Conservation (phyloP, 805 yeast genomes). For the Suhomyces prunicola region DNA sequence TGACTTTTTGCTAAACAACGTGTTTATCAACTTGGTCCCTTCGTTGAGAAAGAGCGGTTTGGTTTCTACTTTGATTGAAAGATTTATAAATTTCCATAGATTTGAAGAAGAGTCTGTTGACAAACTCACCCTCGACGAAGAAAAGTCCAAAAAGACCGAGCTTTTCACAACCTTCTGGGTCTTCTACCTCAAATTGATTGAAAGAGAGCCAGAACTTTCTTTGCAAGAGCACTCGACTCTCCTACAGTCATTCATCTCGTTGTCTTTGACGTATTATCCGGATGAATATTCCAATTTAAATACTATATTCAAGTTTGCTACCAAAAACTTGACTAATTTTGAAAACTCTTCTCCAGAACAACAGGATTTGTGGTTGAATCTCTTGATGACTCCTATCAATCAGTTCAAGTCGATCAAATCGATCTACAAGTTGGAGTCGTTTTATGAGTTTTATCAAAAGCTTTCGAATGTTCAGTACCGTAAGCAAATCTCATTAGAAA, state of each 20-base stretch:
- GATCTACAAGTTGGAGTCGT: constrained; percentile 47
- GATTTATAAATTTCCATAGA: constrained; percentile 54
- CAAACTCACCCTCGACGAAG: constrained; percentile 10
- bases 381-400: constrained; percentile 49
- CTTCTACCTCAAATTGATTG: constrained; percentile 55
- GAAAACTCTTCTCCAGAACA: constrained; percentile 9
- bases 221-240: constrained; percentile 62
- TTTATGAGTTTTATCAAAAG: constrained; percentile 48
- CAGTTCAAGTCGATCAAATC: constrained; percentile 38
- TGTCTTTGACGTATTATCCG: constrained; percentile 68
- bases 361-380: constrained; percentile 38
- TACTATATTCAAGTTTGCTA: constrained; percentile 56
- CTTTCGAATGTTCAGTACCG: constrained; percentile 52
- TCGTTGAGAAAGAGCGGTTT: constrained; percentile 65
- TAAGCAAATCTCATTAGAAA: constrained; percentile 55
- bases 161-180: constrained; percentile 65
- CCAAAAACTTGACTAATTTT: constrained; percentile 27
- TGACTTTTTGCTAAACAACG: constrained; percentile 55
- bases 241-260: constrained; percentile 59
- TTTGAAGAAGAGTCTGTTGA: constrained; percentile 25
- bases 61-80: constrained; percentile 65
- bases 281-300: constrained; percentile 58
- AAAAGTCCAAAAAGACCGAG: constrained; percentile 5
- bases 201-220: constrained; percentile 62
- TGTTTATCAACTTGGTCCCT: constrained; percentile 66